phyloP scores from a whole-genome alignment of 108 stramenopile species.

The Skeletonema tropicum region DNA sequence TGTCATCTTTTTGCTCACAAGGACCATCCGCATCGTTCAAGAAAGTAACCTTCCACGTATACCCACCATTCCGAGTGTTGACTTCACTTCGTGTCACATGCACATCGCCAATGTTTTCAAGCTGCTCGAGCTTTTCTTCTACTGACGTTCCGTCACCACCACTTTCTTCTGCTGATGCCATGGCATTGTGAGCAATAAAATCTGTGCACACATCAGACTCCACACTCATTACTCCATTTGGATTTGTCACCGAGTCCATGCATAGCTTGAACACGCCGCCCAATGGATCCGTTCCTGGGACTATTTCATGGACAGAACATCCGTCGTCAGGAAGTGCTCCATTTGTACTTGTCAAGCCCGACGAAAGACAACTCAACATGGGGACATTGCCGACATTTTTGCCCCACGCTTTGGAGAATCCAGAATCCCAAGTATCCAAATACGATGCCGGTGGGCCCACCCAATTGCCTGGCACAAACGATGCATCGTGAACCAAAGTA shows the following conservation, averaged over 20 bases:
- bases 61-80: conserved; percentile 80
- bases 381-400: conserved; percentile 80
- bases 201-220: conserved; percentile 55
- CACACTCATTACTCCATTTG: conserved; percentile 63
- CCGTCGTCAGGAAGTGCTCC: conserved; percentile 60
- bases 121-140: conserved; percentile 81
- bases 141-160: conserved; percentile 78
- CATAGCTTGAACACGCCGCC: conserved; percentile 75
- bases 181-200: conserved; percentile 78
- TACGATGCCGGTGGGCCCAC: conserved; percentile 49
- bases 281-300: conserved; percentile 75
- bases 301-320: conserved; percentile 64
- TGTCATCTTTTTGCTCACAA: conserved; percentile 70
- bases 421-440: conserved; percentile 75
- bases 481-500: conserved; percentile 54
- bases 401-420: conserved; percentile 86
- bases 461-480: conserved; percentile 80
- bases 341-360: conserved; percentile 65
- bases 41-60: conserved; percentile 81
- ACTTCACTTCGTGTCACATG: conserved; percentile 66
- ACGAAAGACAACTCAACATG: conserved; percentile 57
- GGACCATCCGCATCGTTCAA: conserved; percentile 68
- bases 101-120: conserved; percentile 84
- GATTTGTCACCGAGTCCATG: conserved; percentile 54
- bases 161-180: conserved; percentile 58